Base-by-base conservation (phyloP, 1,284 basidiomycete species). In the Marasmius fiardii region DNA sequence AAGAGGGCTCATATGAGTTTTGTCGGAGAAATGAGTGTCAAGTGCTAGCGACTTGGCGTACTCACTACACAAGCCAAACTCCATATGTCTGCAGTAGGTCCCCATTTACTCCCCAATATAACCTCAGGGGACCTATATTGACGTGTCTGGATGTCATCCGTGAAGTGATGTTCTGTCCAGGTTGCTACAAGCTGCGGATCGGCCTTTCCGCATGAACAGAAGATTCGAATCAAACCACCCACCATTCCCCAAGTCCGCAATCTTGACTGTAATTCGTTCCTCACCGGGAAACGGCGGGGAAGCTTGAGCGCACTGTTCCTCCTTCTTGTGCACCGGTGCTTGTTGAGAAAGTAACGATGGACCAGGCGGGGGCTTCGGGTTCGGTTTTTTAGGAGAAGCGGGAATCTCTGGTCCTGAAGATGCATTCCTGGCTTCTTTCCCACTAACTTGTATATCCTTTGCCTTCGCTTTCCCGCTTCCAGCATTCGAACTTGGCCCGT, bases 41-140 rank as follows among this genome's bases (percentile, higher is more conserved):
- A 23, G 41, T 49, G 47, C 6, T 51, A 47, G 21, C 44, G 39
- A 31, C 26, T 48, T n/a, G 51, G 35, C 52, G 18, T 23, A 81
- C 85, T 62, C 65, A 95, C 92, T 74, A 98, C 86, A 71, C 93
- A 95, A 1, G 94, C 91, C 0, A 97, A 90, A 65, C 92, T 95
- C 96, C 96, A 99, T 47, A 98, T 86, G 72, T 99, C 96, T 23
- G 94, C 95, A 63, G 88, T 93, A 4, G 93, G 81, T 12, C 94
- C 93, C 96, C 96, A 99, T 59, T 88, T 86, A 1, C 93, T 91
- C 43, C 96, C 96, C 1, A 99, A 77, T 55, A 99, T 96, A 53
- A 98, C 96, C 70, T 99, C 96, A 0, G 97, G 96, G 76, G 93
- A 95, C 39, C 97, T 87, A 69, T 98, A 98, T 68, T 98, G 96